Conservation (phyloP, 257 asterid genomes). For the Solanum piurae region DNA sequence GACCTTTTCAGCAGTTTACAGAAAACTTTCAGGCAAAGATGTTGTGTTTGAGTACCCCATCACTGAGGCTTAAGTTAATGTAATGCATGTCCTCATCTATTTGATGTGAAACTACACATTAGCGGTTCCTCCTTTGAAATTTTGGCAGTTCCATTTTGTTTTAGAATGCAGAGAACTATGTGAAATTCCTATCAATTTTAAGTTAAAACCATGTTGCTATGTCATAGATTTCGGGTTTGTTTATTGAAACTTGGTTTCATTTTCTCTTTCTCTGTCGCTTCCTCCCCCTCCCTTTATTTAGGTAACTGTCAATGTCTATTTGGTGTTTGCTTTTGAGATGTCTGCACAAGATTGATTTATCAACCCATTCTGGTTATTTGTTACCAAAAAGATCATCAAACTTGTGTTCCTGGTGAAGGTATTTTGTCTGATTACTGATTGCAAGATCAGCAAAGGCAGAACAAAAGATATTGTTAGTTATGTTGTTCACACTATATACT, state of each 20-base stretch:
- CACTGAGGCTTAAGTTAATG: conserved; percentile 1
- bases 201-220: background rate
- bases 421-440: background rate
- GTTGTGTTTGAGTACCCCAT: conserved; percentile 37
- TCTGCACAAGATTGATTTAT: background rate
- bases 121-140: background rate
- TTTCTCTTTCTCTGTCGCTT: background rate
- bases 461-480: background rate
- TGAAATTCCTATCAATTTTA: background rate
- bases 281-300: background rate
- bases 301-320: background rate
- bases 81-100: background rate
- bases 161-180: conserved; percentile 7
- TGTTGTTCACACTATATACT: background rate
- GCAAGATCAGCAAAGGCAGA: background rate
- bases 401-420: background rate
- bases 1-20: conserved; percentile 32
- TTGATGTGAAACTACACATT: background rate
- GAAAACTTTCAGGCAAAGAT: conserved; percentile 41
- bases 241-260: background rate
- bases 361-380: background rate
- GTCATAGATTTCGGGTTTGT: background rate
- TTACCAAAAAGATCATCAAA: background rate
- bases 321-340: background rate
- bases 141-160: background rate